Evolutionary conservation across 768 basidiomycete genomes (phyloP).

Genomic region (Scleroderma citrinum): DNA sequence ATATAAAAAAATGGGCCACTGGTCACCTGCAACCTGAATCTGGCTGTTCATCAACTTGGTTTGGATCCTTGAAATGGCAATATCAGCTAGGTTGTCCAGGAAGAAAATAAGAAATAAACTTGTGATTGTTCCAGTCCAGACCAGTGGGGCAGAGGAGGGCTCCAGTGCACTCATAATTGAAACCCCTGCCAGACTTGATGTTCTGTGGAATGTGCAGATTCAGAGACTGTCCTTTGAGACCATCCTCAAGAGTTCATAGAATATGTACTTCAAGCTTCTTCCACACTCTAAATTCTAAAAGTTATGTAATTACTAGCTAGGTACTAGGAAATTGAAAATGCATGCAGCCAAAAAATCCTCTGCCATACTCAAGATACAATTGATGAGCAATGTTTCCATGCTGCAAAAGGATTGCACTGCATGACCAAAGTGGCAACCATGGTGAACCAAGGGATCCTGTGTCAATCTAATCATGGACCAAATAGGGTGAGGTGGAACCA

Average conservation of each 20-base stretch:
- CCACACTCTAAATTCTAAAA: too few species aligned
- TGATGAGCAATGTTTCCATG: not conserved
- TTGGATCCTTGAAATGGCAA: constrained; percentile 1
- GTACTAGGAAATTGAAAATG: too few species aligned
- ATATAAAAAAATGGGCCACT: constrained; percentile 17
- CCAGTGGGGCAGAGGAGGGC: constrained; percentile 24
- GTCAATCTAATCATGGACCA: not conserved
- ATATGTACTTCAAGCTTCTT: not conserved
- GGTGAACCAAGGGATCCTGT: constrained; percentile 3
- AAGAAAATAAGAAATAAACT: not conserved
- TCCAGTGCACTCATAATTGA: constrained; percentile 23
- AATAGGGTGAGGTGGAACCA: too few species aligned
- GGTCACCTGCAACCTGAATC: constrained; percentile 8
- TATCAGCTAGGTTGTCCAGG: not conserved
- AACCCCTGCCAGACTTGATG: constrained; percentile 2
- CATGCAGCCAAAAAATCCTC: too few species aligned
- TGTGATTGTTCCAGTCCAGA: constrained; percentile 19
- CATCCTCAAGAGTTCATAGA: not conserved
- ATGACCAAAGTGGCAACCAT: constrained; percentile 4
- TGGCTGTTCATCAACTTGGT: constrained; percentile 4
- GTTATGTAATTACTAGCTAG: too few species aligned
- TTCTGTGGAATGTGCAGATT: constrained; percentile 6
- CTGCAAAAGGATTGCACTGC: constrained; percentile 6
- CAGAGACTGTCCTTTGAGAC: constrained; percentile 11
- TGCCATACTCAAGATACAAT: too few species aligned